phyloP scores from a whole-genome alignment of 2,329 filamentous ascomycete species.

The Elsinoe necatrix region DNA sequence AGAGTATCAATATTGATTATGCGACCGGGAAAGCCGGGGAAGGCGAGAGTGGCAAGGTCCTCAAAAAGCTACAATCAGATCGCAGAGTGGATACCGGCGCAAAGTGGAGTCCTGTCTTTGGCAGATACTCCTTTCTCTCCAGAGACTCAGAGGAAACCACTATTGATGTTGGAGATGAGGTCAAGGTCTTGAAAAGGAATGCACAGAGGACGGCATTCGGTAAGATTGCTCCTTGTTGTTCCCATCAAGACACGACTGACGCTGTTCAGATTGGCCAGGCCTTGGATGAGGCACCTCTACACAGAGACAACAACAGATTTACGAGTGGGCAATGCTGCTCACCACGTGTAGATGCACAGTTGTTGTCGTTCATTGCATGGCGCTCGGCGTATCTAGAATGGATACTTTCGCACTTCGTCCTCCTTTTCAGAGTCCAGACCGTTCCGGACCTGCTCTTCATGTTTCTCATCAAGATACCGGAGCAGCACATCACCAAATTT shows the following conservation, averaged over 20 bases:
- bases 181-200: conserved; percentile 34
- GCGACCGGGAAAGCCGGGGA: conserved; percentile 34
- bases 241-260: not conserved
- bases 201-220: conserved; percentile 36
- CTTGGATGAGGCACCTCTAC: not conserved
- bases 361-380: too few species aligned
- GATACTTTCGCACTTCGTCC: conserved; percentile 54
- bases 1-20: conserved; percentile 42
- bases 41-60: conserved; percentile 32
- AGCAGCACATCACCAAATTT: conserved; percentile 65
- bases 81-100: conserved; percentile 37
- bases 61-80: conserved; percentile 40
- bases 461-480: conserved; percentile 66
- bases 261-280: conserved; percentile 3
- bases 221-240: conserved; percentile 26
- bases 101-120: conserved; percentile 43
- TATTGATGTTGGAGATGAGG: conserved; percentile 37
- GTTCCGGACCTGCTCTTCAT: conserved; percentile 60
- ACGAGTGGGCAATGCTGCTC: not conserved
- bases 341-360: not conserved
- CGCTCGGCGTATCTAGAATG: conserved; percentile 36
- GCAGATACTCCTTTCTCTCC: conserved; percentile 38
- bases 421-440: conserved; percentile 57
- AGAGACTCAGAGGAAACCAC: conserved; percentile 25
- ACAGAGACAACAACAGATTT: not conserved